Base-by-base conservation (phyloP, 148 eudicot genomes). In the Rhododendron molle region DNA sequence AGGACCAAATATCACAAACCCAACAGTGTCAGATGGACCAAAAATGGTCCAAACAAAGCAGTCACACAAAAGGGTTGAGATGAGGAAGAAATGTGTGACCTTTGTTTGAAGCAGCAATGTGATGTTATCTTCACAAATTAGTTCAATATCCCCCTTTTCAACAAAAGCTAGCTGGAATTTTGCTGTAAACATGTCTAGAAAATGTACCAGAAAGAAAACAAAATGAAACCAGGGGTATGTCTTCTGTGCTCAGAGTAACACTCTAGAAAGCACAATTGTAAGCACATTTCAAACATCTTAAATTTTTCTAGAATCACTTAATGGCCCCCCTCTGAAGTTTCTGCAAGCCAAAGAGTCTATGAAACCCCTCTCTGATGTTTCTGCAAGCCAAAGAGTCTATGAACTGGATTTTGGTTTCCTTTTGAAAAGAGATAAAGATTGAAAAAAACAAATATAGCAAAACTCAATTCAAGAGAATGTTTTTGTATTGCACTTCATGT, bases 91-190 rank as follows among this genome's bases (percentile, higher is more conserved):
- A 23, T 20, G 7, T 21, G 54, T 54, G 80, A 50, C 36, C 38
- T 77, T 67, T 84, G 72, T n/a, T 38, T 56, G 65, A 56, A 83
- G 69, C 36, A 71, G 47, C 71, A 83, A 86, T 85, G 86, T 83
- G 83, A 76, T 43, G 86, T 78, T 76, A 72, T 44, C 52, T 85
- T 72, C 86, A 88, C 44, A 54, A 40, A 46, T 26, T 83, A 38
- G 46, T 78, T 83, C 83, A 85, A 72, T 88, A 88, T 86, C 47
- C 56, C 88, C 83, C 84, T 85, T 82, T 88, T 65, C 47, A 4
- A 5, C 32, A 76, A 58, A 58, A 40, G 65, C n/a, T 20, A 81
- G 86, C 60, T 83, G 86, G 54, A 52, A 4, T 30, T 40, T 69
- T 79, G 16, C 76, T 52, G 76, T 40, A 76, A 54, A 38, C 44